Base-by-base conservation (phyloP, 495 filamentous ascomycete species). In the Cercophora sp. region DNA sequence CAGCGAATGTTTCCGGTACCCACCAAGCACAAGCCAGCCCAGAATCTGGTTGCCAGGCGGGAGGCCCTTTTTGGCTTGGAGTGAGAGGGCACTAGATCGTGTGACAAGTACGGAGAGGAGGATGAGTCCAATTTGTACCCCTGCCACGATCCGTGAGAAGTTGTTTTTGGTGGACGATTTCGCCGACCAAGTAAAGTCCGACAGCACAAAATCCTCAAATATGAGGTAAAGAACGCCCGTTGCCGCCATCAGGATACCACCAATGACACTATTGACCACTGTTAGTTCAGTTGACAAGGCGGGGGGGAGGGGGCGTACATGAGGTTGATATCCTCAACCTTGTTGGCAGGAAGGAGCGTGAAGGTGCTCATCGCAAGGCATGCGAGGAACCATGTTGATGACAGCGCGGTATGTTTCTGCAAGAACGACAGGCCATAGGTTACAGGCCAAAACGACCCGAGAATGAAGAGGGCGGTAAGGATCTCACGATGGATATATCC, bases 401-500 rank as follows among this genome's bases (percentile, higher is more conserved):
- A 77, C n/a, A 96, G 75, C 8, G 76, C 51, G 9, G 63, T 62
- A 63, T 96, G 85, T 25, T 76, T 63, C 31, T 65, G 70, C 4
- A 96, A 55, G 58, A 99, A 96, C 4, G 74, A 74, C 15, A 73
- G 59, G 0, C 93, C 92, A 58, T 93, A 87, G 1, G 82, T 71
- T 1, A 80, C 31, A 2, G 93, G 94, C 88, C 91, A 97, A 23
- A 87, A 75, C 8, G 84, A 77, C 3, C 80, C 89, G 18, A 88
- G 48, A 18, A 87, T 57, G 63, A 91, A 99, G 55, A 91, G 83
- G 9, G 83, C 65, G 1, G 92, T 94, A 57, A 89, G 87, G 16
- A 99, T 82, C 64, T 96, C 87, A 19, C 94, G 84, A 49, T 89
- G 76, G 52, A 93, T 96, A 65, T 99, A 99, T 39, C 91, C 92